Base-by-base conservation (phyloP, 495 filamentous ascomycete species). In the Zalerion maritima region DNA sequence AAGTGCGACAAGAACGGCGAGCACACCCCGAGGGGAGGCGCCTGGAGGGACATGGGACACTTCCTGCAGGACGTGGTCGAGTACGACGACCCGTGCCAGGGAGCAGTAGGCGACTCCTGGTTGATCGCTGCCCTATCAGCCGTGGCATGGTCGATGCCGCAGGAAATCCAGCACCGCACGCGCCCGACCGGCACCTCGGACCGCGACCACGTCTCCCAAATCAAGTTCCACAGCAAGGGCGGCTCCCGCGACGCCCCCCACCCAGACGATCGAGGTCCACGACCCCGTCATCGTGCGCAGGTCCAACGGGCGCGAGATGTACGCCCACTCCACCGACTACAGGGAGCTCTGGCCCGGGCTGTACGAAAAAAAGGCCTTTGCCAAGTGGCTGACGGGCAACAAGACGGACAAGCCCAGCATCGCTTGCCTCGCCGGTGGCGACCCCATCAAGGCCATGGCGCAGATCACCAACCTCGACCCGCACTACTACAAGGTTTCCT, bases 281-380 rank as follows among this genome's bases (percentile, higher is more conserved):
- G 51, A 50, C 42, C 28, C 37, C 21, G 34, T 57, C 14, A 49
- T 50, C 12, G 36, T 51, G 19, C 54, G 55, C 49, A 57, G 50
- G 35, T 45, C 47, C 5, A 47, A 34, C 32, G 38, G 47, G 24
- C 31, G 47, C 31, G 43, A 46, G 33, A 35, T 57, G 18, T 57
- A 57, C 43, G 45, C 44, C 31, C 52, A 44, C 10, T 44, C 54
- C 5, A 45, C 35, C 31, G 42, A 45, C 38, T 43, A 43, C 7
- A 40, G 34, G 35, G 47, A 51, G 21, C 26, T 52, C 19, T 57
- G 54, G 54, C 52, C 54, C 0, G 26, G 47, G 26, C 38, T 57
- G 13, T 57, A 57, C 43, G 54, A 57, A 32, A n/a, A n/a, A n/a
- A 57, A 57, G 42, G 54, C 54, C 22, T 57, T 57, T 34, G 36